These are phyloP conservation scores for Ochetophila trinervis DNA, from an alignment of 306 rosid genomes.

Conservation along the genomic window DNA sequence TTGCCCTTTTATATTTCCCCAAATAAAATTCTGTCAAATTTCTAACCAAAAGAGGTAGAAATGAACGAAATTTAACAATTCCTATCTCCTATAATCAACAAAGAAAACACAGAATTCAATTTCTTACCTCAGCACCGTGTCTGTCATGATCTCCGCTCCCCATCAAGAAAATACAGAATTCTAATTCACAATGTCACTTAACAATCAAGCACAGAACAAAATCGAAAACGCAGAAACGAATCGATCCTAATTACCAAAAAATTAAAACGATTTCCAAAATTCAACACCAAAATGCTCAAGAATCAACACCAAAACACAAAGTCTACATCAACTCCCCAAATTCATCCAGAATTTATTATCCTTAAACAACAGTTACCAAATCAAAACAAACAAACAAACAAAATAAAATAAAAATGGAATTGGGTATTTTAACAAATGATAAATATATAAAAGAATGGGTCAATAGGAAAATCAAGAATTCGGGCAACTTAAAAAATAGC, in stretches of 20 bases:
- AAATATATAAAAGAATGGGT: no score
- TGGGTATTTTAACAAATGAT: no score
- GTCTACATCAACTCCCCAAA: neutral
- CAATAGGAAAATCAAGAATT: neutral
- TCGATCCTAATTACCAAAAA: slow-evolving; percentile 20
- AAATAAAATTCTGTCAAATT: neutral
- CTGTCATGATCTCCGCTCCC: slow-evolving; percentile 46
- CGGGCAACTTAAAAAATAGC: slow-evolving; percentile 18
- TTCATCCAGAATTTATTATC: no score
- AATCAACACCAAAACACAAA: slow-evolving; percentile 5
- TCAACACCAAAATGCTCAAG: neutral
- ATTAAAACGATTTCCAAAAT: neutral
- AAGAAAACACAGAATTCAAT: neutral
- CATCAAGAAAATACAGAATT: slow-evolving; percentile 26
- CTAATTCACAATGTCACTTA: neutral
- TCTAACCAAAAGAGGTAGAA: neutral
- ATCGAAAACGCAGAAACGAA: slow-evolving; percentile 18
- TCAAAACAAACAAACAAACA: neutral
- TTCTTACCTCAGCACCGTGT: slow-evolving; percentile 51
- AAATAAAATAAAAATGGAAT: no score
- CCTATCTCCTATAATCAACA: slow-evolving; percentile 1
- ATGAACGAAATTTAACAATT: neutral
- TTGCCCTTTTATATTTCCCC: neutral
- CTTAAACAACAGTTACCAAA: neutral
- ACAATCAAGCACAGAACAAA: slow-evolving; percentile 11